These are phyloP conservation scores for Colletotrichum tabaci DNA, from an alignment of 2,329 filamentous ascomycete species.

Conservation along the genomic window DNA sequence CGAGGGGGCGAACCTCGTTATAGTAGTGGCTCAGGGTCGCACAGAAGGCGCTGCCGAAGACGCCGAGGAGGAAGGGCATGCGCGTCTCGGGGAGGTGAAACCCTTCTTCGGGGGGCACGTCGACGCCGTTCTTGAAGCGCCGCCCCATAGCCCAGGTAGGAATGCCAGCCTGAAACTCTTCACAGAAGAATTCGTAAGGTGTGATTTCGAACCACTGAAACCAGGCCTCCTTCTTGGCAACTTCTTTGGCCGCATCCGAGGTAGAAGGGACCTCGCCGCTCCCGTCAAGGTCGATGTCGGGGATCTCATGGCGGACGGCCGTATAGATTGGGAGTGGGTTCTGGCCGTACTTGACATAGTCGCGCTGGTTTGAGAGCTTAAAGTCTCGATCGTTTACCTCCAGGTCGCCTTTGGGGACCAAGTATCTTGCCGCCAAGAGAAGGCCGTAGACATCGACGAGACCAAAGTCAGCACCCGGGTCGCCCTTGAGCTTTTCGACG, in stretches of 20 bases:
- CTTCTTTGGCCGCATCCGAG: constrained; percentile 65
- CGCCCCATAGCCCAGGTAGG: constrained; percentile 95
- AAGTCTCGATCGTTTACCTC: constrained; percentile 84
- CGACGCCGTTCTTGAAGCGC: constrained; percentile 81
- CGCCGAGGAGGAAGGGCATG: constrained; percentile 87
- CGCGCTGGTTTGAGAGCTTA: constrained; percentile 90
- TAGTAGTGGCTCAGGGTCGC: constrained; percentile 97
- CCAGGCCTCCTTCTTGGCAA: constrained; percentile 80
- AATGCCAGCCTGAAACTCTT: constrained; percentile 92
- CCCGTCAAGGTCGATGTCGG: constrained; percentile 67
- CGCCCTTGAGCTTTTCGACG: constrained; percentile 92
- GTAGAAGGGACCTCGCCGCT: constrained; percentile 51
- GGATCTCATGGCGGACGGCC: constrained; percentile 95
- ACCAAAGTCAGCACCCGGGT: constrained; percentile 85
- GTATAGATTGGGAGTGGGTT: constrained; percentile 96
- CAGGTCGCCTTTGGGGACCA: constrained; percentile 89
- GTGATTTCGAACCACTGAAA: constrained; percentile 99
- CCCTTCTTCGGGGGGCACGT: constrained; percentile 75
- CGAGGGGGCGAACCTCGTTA: constrained; percentile 87
- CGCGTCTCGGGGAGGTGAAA: constrained; percentile 86
- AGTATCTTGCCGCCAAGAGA: constrained; percentile 84
- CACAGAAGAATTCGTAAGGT: constrained; percentile 95
- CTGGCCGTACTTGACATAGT: constrained; percentile 81
- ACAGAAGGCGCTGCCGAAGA: constrained; percentile 98
- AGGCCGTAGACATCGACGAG: constrained; percentile 95